A percentile compares a stretch with the other conserved stretches of the same genome.
These are phyloP conservation scores for Aspergillus olivimuriae DNA, from an alignment of 495 filamentous ascomycete genomes.

Conservation along the genomic window DNA sequence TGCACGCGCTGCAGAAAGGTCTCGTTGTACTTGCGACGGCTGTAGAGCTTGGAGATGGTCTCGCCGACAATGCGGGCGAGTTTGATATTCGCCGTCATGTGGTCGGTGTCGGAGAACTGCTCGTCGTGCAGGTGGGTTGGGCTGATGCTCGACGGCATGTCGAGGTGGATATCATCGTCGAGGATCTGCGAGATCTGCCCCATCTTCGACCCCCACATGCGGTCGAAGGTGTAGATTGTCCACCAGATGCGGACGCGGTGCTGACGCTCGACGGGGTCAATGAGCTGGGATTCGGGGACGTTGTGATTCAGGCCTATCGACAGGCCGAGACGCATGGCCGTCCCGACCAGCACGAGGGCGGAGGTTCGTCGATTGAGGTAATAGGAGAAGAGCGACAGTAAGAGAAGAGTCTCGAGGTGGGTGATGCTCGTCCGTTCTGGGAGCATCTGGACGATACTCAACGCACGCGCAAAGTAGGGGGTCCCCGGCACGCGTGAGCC, in stretches of 20 bases:
- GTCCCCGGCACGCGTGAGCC: constrained; percentile 36
- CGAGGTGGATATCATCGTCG: constrained; percentile 43
- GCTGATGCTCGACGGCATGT: constrained; percentile 32
- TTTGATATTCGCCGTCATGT: constrained; percentile 36
- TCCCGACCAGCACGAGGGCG: constrained; percentile 35
- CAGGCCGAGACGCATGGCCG: constrained; percentile 36
- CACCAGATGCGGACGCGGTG: constrained; percentile 42
- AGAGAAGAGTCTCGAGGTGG: constrained; percentile 34
- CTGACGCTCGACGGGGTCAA: constrained; percentile 37
- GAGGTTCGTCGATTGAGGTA: constrained; percentile 41
- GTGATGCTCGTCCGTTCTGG: constrained; percentile 38
- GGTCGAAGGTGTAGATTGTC: constrained; percentile 44
- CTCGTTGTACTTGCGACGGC: constrained; percentile 37
- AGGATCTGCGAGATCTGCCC: constrained; percentile 39
- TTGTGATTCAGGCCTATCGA: constrained; percentile 42
- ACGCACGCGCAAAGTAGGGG: constrained; percentile 36
- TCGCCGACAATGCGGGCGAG: constrained; percentile 38
- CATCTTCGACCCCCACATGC: constrained; percentile 44
- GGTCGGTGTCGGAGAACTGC: constrained; percentile 36
- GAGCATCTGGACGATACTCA: constrained; percentile 35
- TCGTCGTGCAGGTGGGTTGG: constrained; percentile 32
- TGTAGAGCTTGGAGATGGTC: constrained; percentile 37
- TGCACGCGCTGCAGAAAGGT: constrained; percentile 39
- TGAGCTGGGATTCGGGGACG: constrained; percentile 40
- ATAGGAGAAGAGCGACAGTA: constrained; percentile 40